These are phyloP conservation scores for Triglochin maritima DNA, from an alignment of 106 monocot genomes.

Conservation along the genomic window DNA sequence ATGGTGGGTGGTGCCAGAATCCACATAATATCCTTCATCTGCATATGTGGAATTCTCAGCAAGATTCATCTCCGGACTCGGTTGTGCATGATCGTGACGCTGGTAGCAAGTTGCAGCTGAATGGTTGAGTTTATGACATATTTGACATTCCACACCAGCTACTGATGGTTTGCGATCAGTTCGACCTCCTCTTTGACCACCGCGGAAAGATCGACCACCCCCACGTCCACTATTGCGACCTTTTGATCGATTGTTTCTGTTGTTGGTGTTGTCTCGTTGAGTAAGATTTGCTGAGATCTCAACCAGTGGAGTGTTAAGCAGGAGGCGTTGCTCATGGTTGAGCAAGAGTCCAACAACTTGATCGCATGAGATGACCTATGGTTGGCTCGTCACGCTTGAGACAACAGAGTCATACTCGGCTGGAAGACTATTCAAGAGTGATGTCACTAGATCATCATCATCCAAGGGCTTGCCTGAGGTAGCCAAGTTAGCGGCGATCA, in stretches of 20 bases:
- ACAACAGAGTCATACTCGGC: neutral
- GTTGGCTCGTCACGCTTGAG: neutral
- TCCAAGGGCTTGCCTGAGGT: no score
- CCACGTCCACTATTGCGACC: neutral
- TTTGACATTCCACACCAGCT: neutral
- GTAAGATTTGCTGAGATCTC: neutral
- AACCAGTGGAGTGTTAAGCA: neutral
- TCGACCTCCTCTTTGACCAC: neutral
- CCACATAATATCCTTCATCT: neutral
- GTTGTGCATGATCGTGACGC: neutral
- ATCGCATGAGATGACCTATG: neutral
- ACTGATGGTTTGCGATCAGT: neutral
- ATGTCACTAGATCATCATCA: no score
- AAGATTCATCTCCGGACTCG: no score
- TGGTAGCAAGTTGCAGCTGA: neutral
- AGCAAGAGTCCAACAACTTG: neutral
- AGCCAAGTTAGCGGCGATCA: no score
- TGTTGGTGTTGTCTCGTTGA: neutral
- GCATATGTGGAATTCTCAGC: neutral
- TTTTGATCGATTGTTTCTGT: neutral
- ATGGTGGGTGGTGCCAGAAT: neutral
- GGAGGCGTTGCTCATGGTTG: neutral
- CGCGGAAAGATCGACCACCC: neutral
- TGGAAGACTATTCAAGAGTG: no score
- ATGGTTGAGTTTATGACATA: neutral